Evolutionary conservation across 2,329 filamentous ascomycete species (phyloP).

Genomic region (Cercospora sesami): DNA sequence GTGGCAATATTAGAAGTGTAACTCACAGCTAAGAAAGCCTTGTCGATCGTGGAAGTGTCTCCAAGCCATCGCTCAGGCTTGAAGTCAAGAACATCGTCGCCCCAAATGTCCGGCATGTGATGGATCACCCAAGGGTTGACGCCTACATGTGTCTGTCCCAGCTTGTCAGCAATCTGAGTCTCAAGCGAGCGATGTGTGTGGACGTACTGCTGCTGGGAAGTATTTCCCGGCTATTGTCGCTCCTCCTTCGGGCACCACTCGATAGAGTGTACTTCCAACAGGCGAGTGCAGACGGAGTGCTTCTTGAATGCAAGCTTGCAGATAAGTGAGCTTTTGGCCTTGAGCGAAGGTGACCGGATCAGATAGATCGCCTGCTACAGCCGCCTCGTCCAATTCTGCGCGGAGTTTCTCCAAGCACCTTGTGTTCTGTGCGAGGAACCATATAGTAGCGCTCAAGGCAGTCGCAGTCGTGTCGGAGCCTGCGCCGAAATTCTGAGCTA

Average conservation of each 20-base stretch:
- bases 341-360: conserved; percentile 37
- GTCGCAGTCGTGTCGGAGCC: conserved; percentile 40
- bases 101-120: conserved; percentile 45
- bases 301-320: conserved; percentile 20
- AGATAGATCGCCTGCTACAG: conserved; percentile 31
- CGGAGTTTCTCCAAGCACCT: conserved; percentile 35
- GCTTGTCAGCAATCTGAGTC: neutral
- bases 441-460: conserved; percentile 36
- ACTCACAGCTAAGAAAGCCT: neutral
- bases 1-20: neutral
- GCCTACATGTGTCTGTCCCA: conserved; percentile 12
- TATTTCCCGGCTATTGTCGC: conserved; percentile 39
- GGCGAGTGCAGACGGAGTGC: conserved; percentile 18
- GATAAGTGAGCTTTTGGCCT: conserved; percentile 30
- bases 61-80: conserved; percentile 51
- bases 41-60: neutral
- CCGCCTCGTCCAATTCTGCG: conserved; percentile 38
- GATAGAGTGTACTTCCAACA: conserved; percentile 42
- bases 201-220: conserved; percentile 35
- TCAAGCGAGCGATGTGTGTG: neutral
- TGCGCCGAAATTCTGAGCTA: conserved; percentile 43
- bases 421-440: conserved; percentile 42
- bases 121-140: conserved; percentile 36
- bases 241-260: conserved; percentile 43
- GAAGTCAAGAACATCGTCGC: conserved; percentile 48